Evolutionary conservation across 805 yeast genomes (phyloP).

Genomic region (Pichia cabralensis): DNA sequence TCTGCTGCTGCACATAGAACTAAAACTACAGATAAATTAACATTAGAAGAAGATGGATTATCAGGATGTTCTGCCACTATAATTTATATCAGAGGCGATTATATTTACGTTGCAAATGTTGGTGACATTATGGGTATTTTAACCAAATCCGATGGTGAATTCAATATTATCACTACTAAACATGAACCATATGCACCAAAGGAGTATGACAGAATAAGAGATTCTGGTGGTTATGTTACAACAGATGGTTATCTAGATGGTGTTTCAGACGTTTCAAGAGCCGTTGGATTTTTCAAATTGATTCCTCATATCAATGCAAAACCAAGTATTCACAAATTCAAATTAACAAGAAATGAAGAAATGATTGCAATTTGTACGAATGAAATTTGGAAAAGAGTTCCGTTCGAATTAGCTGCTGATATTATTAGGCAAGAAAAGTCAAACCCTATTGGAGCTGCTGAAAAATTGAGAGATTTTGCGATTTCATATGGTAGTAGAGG

Average conservation of each 20-base stretch:
- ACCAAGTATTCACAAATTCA: constrained; percentile 62
- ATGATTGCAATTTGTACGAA: constrained; percentile 76
- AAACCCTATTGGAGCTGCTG: constrained; percentile 87
- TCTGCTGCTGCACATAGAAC: constrained; percentile 44
- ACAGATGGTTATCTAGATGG: constrained; percentile 83
- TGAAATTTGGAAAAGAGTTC: constrained; percentile 76
- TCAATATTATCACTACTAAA: constrained; percentile 55
- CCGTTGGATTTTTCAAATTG: constrained; percentile 81
- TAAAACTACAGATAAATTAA: constrained; percentile 40
- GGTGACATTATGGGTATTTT: constrained; percentile 85
- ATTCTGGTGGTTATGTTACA: constrained; percentile 84
- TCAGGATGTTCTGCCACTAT: constrained; percentile 85
- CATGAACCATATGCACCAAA: constrained; percentile 76
- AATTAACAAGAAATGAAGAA: constrained; percentile 64
- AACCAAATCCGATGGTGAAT: constrained; percentile 75
- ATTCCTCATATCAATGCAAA: constrained; percentile 85
- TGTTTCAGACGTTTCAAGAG: constrained; percentile 72
- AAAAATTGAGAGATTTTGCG: constrained; percentile 87
- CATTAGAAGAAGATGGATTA: constrained; percentile 54
- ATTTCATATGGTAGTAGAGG: constrained; percentile 74
- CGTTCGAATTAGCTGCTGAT: constrained; percentile 83
- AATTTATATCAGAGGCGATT: constrained; percentile 62
- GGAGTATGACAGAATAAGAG: constrained; percentile 80
- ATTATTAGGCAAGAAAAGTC: constrained; percentile 71
- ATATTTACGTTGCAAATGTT: constrained; percentile 71